These are phyloP conservation scores for Thelonectria olida DNA, from an alignment of 2,329 filamentous ascomycete species.

Conservation along the genomic window DNA sequence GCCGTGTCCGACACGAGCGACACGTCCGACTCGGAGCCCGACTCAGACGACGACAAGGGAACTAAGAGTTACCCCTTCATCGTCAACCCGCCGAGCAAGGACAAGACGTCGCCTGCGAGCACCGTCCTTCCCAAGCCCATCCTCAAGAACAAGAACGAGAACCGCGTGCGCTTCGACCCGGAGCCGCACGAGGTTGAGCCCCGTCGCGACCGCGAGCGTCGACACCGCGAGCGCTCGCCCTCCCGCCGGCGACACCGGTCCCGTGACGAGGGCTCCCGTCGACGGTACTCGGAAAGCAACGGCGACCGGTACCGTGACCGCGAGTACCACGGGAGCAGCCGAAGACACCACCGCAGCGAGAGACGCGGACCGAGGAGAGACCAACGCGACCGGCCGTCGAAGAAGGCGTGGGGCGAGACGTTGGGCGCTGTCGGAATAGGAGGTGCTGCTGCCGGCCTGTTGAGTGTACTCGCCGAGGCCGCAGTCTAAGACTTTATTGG, in stretches of 20 bases:
- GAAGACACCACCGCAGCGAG: constrained; percentile 51
- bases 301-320: constrained; percentile 41
- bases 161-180: constrained; percentile 64
- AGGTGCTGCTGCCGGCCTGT: constrained; percentile 66
- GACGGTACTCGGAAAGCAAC: constrained; percentile 40
- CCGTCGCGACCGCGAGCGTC: constrained; percentile 42
- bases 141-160: constrained; percentile 68
- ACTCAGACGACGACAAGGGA: constrained; percentile 33
- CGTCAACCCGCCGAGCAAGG: constrained; percentile 47
- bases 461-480: constrained; percentile 67
- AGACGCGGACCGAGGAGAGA: constrained; percentile 49
- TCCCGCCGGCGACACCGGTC: constrained; percentile 22
- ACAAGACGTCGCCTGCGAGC: constrained; percentile 46
- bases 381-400: constrained; percentile 51
- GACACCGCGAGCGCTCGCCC: constrained; percentile 26
- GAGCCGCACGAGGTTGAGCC: constrained; percentile 56
- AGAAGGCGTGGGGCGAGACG: constrained; percentile 61
- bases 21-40: constrained; percentile 44
- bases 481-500: constrained; percentile 43
- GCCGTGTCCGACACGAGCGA: constrained; percentile 44
- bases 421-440: constrained; percentile 68
- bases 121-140: constrained; percentile 63
- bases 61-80: constrained; percentile 49
- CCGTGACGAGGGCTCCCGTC: constrained; percentile 18
- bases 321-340: constrained; percentile 44